Evolutionary conservation across 805 yeast genomes (phyloP).

Genomic region (Kodamaea hsintzibuensis): DNA sequence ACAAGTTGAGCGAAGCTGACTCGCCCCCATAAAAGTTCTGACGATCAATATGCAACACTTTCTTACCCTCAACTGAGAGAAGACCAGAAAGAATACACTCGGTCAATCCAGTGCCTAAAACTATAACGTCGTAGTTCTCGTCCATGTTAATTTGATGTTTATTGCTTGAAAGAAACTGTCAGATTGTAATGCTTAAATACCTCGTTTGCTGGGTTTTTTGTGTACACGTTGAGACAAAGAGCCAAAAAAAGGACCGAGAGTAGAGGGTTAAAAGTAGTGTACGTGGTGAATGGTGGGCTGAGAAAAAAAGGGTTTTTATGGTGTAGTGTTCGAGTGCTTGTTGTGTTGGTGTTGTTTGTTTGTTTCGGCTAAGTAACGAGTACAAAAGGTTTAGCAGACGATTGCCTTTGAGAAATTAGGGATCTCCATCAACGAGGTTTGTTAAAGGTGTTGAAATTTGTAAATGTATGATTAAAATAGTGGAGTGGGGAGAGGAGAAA

Average conservation of each 20-base stretch:
- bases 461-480: too few species aligned
- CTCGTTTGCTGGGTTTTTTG: slow-evolving; percentile 7
- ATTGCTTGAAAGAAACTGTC: not conserved
- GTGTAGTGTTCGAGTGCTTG: not conserved
- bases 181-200: not conserved
- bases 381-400: not conserved
- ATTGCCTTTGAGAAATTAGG: not conserved
- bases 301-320: not conserved
- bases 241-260: not conserved
- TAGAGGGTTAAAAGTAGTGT: not conserved
- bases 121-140: slow-evolving; percentile 95
- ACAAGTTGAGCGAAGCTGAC: slow-evolving; percentile 77
- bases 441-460: not conserved
- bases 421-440: too few species aligned
- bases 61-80: slow-evolving; percentile 96
- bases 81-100: slow-evolving; percentile 95
- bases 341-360: not conserved
- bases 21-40: slow-evolving; percentile 97
- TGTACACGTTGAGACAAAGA: slow-evolving; percentile 4
- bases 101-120: slow-evolving; percentile 91
- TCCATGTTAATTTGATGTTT: slow-evolving; percentile 56
- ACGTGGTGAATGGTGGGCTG: slow-evolving; percentile 1
- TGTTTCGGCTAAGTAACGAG: not conserved
- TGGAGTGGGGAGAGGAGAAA: too few species aligned
- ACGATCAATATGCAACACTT: slow-evolving; percentile 92